These are phyloP conservation scores for Bipolaris victoriae DNA, from an alignment of 2,329 filamentous ascomycete species.

Conservation along the genomic window DNA sequence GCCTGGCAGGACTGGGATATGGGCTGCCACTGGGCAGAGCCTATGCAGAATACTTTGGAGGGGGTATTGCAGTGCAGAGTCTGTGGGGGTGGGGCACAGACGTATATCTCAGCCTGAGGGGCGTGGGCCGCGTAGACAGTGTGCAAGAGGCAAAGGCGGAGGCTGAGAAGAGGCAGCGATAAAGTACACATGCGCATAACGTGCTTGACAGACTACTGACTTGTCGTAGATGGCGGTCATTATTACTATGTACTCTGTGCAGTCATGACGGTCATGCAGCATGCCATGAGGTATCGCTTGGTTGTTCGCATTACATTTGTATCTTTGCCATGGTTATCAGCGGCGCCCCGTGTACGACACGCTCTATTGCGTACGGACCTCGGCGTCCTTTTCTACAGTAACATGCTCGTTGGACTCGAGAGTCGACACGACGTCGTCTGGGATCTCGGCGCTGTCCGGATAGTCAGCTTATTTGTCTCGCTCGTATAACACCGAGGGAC, in stretches of 20 bases:
- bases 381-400: slow-evolving; percentile 76
- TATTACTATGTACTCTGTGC: slow-evolving; percentile 11
- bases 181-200: neutral
- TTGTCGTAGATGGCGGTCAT: neutral
- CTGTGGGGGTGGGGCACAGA: slow-evolving; percentile 89
- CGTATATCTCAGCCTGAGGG: slow-evolving; percentile 67
- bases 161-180: slow-evolving; percentile 8
- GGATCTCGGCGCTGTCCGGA: slow-evolving; percentile 70
- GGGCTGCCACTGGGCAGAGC: slow-evolving; percentile 87
- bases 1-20: slow-evolving; percentile 86
- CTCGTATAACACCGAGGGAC: neutral
- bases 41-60: slow-evolving; percentile 98
- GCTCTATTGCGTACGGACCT: slow-evolving; percentile 72
- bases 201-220: neutral
- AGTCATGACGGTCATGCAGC: slow-evolving; percentile 6
- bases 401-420: slow-evolving; percentile 74
- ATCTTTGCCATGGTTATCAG: slow-evolving; percentile 14
- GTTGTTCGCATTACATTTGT: slow-evolving; percentile 3
- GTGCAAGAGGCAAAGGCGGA: slow-evolving; percentile 8
- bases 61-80: slow-evolving; percentile 93
- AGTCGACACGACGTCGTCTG: slow-evolving; percentile 68
- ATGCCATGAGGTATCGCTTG: neutral
- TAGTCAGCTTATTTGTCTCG: slow-evolving; percentile 11
- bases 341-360: neutral
- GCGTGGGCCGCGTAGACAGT: slow-evolving; percentile 58